Evolutionary conservation across 83 land plant genomes (phyloP).

Genomic region (Picea mariana): DNA sequence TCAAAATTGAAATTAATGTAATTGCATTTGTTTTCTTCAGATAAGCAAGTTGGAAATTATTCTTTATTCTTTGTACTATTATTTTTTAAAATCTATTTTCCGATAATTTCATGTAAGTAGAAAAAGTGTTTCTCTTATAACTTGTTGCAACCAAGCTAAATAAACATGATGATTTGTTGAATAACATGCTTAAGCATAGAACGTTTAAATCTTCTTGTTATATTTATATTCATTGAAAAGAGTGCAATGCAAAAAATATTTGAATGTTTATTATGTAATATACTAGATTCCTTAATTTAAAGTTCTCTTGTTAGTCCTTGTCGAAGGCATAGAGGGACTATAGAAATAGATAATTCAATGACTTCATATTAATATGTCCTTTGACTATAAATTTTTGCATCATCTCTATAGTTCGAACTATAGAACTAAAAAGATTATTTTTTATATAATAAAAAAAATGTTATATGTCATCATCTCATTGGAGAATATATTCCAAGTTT

Average conservation of each 20-base stretch:
- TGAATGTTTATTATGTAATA: not conserved
- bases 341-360: too few relatives aligned
- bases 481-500: too few relatives aligned
- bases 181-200: not conserved
- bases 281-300: not conserved
- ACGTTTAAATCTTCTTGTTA: not conserved
- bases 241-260: not conserved
- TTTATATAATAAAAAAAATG: too few relatives aligned
- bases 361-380: too few relatives aligned
- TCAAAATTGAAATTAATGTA: not conserved
- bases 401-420: too few relatives aligned
- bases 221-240: not conserved
- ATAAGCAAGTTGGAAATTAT: constrained; percentile 97
- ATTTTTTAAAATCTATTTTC: constrained; percentile 79
- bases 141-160: not conserved
- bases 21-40: constrained; percentile 30
- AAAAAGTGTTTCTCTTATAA: not conserved
- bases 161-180: not conserved
- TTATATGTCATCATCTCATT: too few relatives aligned
- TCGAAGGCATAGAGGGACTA: too few relatives aligned
- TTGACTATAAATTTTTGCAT: too few relatives aligned
- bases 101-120: constrained; percentile 32
- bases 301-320: too few relatives aligned
- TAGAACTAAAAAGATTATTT: too few relatives aligned
- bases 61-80: constrained; percentile 68